Evolutionary conservation across 23 red algal species (phyloP), one percentile per base, ranked within the genome.

Genomic region (Gracilaria domingensis): DNA sequence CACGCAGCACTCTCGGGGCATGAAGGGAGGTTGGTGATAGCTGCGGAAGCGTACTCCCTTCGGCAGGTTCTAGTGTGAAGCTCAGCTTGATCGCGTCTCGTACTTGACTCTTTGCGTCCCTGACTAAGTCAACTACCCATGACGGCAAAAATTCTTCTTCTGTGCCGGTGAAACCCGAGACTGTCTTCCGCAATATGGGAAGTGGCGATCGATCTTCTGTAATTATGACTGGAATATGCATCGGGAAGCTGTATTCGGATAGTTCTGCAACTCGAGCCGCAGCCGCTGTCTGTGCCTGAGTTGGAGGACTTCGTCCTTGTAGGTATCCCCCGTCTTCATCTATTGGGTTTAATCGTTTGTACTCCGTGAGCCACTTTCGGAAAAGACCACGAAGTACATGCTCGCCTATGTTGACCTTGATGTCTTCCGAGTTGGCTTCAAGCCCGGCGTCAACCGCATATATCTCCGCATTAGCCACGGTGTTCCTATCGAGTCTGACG

Each of bases 391-490:
- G 86, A 11, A 98, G 47, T 26, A 90, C 89, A 79, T 98, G 97
- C 49, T 98, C 97, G n/a, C 97, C 97, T 12, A 98, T 95, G 83
- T 98, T 98, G 18, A 98, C 93, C 85, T 98, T 98, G 26, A 85
- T 75, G 29, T 98, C 97, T 57, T 98, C 97, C 29, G 93, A 94
- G 42, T 80, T 69, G 14, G 84, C 85, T 49, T 94, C 67, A 8
- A 98, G 79, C 23, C 89, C 97, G 38, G 93, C 93, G 65, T 98
- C 93, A 18, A 94, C 87, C 17, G 97, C 97, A 75, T 98, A 98
- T 4, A 98, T 85, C 65, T 98, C 97, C 4, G 97, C 97, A 35
- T 95, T 86, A 25, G 83, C 83, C n/a, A 83, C 93, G 28, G 66
- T 87, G 47, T 34, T 84, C 58, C 80, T 93, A 47, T 91, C 88